Base-by-base conservation (phyloP, 306 rosid genomes). In the Casuarina glauca region DNA sequence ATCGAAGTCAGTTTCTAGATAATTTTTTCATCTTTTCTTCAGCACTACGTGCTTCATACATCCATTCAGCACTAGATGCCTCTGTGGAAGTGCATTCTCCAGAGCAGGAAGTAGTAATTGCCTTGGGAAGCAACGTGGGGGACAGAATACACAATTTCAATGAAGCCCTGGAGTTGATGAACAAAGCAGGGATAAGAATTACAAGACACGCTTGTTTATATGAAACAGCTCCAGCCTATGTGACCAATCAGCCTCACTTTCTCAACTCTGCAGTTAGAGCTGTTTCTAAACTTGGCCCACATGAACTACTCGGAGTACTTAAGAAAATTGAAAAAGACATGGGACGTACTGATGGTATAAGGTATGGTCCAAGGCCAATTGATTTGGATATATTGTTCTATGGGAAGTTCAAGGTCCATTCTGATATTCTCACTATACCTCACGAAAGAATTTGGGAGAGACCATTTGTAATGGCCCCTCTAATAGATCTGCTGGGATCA, bases 361-460 rank as follows among this genome's bases (percentile, higher is more conserved):
- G 97, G 86, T 95, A 89, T 75, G 99, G 99, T 73, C 99, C 97
- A 52, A 88, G 97, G 81, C 96, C 96, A 61, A 93, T 91, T 70
- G 99, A 95, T 88, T 85, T 91, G 48, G 99, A 95, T 82, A 88
- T 95, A 74, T 82, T 95, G 79, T 95, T 95, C 77, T 91, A 92
- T 67, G 99, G 97, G 71, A 93, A 87, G 82, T 85, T 69, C 54
- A 83, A 82, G 84, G 87, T 93, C 46, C 80, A 81, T 39, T 93
- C 97, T 26, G 88, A 88, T 69, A 79, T 86, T 70, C 97, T 95
- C 71, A 85, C 78, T 0, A 76, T 95, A 70, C 97, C 99, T 49
- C 97, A 95, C 62, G 97, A 93, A 87, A 88, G 94, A 86, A 93
- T 91, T 76, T 91, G 97, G 99, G 99, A 95, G 71, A 85, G 97